These are phyloP conservation scores for Pestalotiopsis sp. DNA, from an alignment of 2,329 filamentous ascomycete species.

Conservation along the genomic window DNA sequence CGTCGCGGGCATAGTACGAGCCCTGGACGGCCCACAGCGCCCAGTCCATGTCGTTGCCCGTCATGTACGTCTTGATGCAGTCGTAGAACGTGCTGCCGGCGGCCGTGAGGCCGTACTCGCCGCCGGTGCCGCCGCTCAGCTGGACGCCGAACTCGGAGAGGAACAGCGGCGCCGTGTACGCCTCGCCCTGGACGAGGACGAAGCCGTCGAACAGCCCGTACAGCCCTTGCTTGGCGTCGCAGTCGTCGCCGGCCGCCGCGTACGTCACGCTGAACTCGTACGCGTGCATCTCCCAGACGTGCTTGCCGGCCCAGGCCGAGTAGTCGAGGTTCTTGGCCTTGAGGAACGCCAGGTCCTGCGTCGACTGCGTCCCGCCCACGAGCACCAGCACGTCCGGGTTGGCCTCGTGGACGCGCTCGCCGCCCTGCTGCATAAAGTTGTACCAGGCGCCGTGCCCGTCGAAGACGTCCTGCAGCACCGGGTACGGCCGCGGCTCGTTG, in stretches of 20 bases:
- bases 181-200: slow-evolving; percentile 46
- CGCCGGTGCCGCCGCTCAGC: slow-evolving; percentile 38
- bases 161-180: slow-evolving; percentile 54
- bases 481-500: slow-evolving; percentile 53
- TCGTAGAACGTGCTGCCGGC: slow-evolving; percentile 48
- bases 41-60: slow-evolving; percentile 59
- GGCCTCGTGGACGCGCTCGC: slow-evolving; percentile 47
- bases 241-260: slow-evolving; percentile 40
- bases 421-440: slow-evolving; percentile 46
- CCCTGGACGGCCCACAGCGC: slow-evolving; percentile 59
- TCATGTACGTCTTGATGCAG: slow-evolving; percentile 54
- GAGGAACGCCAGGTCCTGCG: slow-evolving; percentile 52
- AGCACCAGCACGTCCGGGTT: slow-evolving; percentile 54
- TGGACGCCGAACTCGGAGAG: slow-evolving; percentile 61
- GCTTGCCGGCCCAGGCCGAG: slow-evolving; percentile 46
- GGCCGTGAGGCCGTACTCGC: slow-evolving; percentile 39
- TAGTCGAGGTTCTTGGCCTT: slow-evolving; percentile 41
- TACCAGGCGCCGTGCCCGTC: slow-evolving; percentile 52
- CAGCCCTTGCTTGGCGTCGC: slow-evolving; percentile 39
- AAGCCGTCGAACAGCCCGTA: slow-evolving; percentile 53
- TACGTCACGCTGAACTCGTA: slow-evolving; percentile 56
- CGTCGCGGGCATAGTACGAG: slow-evolving; percentile 57
- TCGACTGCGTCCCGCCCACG: slow-evolving; percentile 53
- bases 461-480: slow-evolving; percentile 45
- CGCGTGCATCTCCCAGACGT: slow-evolving; percentile 61